Evolutionary conservation across 805 yeast species (phyloP), one percentile per base, ranked within the genome.

Genomic region (Starmerella stellata): DNA sequence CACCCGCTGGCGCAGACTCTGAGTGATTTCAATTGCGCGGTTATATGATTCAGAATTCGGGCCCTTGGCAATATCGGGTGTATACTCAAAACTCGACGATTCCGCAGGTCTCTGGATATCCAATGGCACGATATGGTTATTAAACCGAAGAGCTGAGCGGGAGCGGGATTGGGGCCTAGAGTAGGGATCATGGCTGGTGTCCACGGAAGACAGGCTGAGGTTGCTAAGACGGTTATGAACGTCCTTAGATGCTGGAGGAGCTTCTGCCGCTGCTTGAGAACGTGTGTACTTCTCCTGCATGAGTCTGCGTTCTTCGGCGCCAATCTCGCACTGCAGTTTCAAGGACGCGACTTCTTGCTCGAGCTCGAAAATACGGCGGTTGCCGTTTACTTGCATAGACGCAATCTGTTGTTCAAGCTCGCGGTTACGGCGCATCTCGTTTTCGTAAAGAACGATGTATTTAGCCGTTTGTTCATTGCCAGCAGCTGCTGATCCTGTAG

Each of bases 11-110:
- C 37, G 38, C 19, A 46, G 24, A 34, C 34, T 35, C 29, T 38
- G 40, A 19, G 49, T 42, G 35, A 46, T 41, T 16, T 33, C 35
- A 4, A 42, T 42, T 3, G 49, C 49, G 17, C 41, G 37, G 11
- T 46, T 44, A 43, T 41, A 44, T 14, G 37, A 37, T 17, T 39
- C 41, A 33, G 30, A 30, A 13, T 40, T 38, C 28, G n/a, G n/a
- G n/a, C 29, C 35, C 17, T 18, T 21, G 27, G 20, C 34, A 31
- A 27, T 24, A 28, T n/a, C 23, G 16, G 21, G 4, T 5, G 19
- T 27, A 14, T 9, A 15, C 9, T 23, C 25, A 11, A 23, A 23
- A 23, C 11, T 23, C 7, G 25, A 11, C 25, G 25, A 7, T 23
- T 23, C 25, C 9, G 11, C 11, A 16, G 35, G 31, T 14, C 18